These are phyloP conservation scores for Podospora pseudopauciseta DNA, from an alignment of 495 filamentous ascomycete genomes.

Conservation along the genomic window DNA sequence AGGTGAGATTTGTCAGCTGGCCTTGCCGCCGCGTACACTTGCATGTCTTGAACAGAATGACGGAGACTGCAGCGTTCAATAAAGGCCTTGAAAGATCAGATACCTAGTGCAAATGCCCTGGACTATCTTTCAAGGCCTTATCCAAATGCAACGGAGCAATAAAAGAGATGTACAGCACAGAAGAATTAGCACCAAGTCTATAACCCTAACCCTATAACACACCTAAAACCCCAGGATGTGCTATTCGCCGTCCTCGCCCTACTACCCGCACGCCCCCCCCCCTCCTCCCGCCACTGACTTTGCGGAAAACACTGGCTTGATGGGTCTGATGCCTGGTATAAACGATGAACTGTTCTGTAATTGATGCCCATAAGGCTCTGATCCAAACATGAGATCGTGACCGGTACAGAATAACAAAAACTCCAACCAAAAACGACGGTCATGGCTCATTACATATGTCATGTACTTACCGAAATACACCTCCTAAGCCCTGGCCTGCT, in stretches of 20 bases:
- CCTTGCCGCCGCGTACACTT: background rate
- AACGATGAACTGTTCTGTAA: background rate
- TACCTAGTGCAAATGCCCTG: too few relatives aligned
- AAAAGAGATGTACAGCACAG: too few relatives aligned
- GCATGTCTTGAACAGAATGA: too few relatives aligned
- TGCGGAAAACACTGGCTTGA: too few relatives aligned
- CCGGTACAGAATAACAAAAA: background rate
- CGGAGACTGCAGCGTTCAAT: too few relatives aligned
- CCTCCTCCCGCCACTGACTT: background rate
- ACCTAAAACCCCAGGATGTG: background rate
- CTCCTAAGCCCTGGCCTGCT: slow-evolving; percentile 7
- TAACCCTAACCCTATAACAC: too few relatives aligned
- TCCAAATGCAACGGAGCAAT: too few relatives aligned
- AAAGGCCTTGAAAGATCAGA: too few relatives aligned
- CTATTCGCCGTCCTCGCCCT: background rate
- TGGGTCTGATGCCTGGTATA: background rate
- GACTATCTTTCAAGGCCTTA: too few relatives aligned
- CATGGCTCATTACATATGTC: background rate
- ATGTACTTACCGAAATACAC: background rate
- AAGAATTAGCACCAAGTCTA: too few relatives aligned
- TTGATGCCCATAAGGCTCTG: background rate
- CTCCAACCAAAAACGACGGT: background rate
- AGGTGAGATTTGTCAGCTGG: background rate
- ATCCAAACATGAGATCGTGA: background rate
- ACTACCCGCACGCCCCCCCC: background rate